Evolutionary conservation across 202 grass and related monocot genomes (phyloP), one percentile per base, ranked within the genome.

Genomic region (Schoenoplectus tabernaemontani): DNA sequence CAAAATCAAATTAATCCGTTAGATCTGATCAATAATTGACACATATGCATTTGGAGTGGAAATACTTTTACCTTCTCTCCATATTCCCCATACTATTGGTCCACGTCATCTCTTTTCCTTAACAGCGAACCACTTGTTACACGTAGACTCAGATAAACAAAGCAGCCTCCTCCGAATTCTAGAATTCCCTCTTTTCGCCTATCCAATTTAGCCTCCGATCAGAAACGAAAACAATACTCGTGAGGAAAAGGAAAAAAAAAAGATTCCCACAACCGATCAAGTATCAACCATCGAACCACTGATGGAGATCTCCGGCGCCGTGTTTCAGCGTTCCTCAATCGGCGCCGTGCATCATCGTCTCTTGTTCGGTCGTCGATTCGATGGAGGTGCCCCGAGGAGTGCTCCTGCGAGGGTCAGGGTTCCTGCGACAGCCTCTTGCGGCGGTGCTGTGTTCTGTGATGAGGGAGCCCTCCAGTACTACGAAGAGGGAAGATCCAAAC

Each of bases 281-380:
- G n/a, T n/a, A n/a, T n/a, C n/a, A n/a, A n/a, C n/a, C n/a, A 71
- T 19, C 65, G 16, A 44, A 30, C 41, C 11, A 50, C 5, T 5
- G 19, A 96, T 96, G 89, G 92, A 96, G 63, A 78, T 90, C 83
- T 59, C 92, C 75, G 78, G 92, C 70, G 85, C 39, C 33, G 67
- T 8, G 15, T 60, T 90, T 23, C 63, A n/a, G n/a, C n/a, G n/a
- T n/a, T n/a, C n/a, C n/a, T n/a, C n/a, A n/a, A n/a, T n/a, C n/a
- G n/a, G n/a, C n/a, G n/a, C n/a, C n/a, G n/a, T n/a, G n/a, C n/a
- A 17, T 57, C 7, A 57, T 28, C 10, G 60, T 79, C 34, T 23
- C 26, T 58, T 59, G 5, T 16, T 80, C 17, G 51, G 44, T 41
- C 53, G 16, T 32, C n/a, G n/a, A n/a, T 0, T 59, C 17, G 59